Conservation (phyloP, 305 asterid species). For the Petunia hybrid region DNA sequence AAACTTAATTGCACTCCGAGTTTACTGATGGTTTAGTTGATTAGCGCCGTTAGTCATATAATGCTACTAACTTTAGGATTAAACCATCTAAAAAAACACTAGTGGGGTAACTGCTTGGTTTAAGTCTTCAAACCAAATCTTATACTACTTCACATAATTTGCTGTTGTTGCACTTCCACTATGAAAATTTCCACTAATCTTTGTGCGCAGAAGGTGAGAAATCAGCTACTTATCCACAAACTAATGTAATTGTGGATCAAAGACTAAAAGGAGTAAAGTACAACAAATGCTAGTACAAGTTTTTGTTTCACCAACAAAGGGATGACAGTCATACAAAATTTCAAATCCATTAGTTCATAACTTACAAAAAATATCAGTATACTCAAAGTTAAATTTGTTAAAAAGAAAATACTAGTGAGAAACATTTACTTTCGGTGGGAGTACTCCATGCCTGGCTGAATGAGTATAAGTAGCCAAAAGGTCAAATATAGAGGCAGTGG, state of each 20-base stretch:
- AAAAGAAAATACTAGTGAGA: not conserved
- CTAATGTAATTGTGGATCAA: too few species aligned
- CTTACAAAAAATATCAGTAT: too few species aligned
- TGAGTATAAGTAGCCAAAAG: not conserved
- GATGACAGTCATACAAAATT: not conserved
- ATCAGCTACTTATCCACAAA: too few species aligned
- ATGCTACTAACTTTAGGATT: not conserved
- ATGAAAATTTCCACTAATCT: not conserved
- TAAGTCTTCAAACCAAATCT: not conserved
- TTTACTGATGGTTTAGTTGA: slow-evolving; percentile 2
- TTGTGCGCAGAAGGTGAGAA: not conserved
- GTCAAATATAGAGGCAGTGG: slow-evolving; percentile 29
- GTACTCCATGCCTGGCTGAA: not conserved
- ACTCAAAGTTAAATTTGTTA: too few species aligned
- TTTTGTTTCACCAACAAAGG: not conserved
- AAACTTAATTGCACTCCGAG: too few species aligned
- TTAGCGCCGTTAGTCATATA: not conserved
- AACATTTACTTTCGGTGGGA: slow-evolving; percentile 2
- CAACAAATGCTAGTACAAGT: not conserved
- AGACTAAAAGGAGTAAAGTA: not conserved
- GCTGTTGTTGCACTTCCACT: not conserved
- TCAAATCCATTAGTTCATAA: too few species aligned
- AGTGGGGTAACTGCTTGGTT: not conserved
- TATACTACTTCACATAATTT: not conserved
- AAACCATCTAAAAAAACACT: not conserved